phyloP scores from a whole-genome alignment of 148 eudicot genomes.

The Vaccinium macrocarpon region DNA sequence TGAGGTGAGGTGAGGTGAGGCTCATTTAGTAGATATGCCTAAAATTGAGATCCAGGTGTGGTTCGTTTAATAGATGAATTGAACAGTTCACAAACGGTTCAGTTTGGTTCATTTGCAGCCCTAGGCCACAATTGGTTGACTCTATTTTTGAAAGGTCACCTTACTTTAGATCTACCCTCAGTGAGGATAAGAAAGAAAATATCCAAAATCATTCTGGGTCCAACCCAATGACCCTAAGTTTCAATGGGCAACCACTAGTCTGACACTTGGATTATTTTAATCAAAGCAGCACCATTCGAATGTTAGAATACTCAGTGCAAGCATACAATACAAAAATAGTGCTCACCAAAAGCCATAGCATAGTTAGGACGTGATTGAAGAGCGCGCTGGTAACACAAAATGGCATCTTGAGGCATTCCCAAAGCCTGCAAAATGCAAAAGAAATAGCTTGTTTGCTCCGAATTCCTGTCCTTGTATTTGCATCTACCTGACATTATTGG shows the following conservation, averaged over 20 bases:
- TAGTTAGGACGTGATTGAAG: slow-evolving; percentile 80
- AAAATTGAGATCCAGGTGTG: neutral
- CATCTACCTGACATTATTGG: slow-evolving; percentile 22
- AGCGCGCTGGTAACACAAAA: slow-evolving; percentile 78
- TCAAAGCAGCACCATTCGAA: neutral
- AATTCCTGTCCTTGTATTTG: slow-evolving; percentile 17
- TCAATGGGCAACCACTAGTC: neutral
- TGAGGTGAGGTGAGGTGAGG: no score
- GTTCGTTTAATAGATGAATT: neutral
- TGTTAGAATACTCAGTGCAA: neutral
- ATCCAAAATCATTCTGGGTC: neutral
- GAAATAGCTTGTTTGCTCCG: slow-evolving; percentile 21
- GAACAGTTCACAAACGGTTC: neutral
- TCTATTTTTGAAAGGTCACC: neutral
- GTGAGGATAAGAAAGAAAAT: neutral
- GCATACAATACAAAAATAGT: neutral
- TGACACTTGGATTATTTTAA: neutral
- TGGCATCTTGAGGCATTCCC: slow-evolving; percentile 92
- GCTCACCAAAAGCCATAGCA: slow-evolving; percentile 87
- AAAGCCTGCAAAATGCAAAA: slow-evolving; percentile 59
- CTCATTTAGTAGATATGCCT: neutral
- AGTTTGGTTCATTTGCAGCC: neutral
- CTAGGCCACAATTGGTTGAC: neutral
- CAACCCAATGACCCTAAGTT: slow-evolving; percentile 2
- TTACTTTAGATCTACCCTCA: neutral